These are phyloP conservation scores for Melampsora americana DNA, from an alignment of 1,284 basidiomycete genomes.

Conservation along the genomic window DNA sequence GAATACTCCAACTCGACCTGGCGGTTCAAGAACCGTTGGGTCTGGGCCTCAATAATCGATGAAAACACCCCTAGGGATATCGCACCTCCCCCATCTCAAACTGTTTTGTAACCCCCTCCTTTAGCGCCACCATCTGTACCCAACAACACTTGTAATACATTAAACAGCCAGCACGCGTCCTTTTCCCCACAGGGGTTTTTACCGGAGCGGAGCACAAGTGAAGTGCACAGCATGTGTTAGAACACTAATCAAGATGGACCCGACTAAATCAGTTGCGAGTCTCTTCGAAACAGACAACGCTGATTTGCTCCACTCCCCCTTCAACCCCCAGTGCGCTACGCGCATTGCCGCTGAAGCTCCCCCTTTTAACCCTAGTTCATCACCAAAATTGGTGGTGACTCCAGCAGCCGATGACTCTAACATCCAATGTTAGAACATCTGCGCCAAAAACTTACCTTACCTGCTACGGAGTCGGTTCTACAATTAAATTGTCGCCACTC, in stretches of 20 bases:
- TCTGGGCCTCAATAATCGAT: too few species aligned
- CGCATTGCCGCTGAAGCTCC: background rate
- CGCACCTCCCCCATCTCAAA: too few species aligned
- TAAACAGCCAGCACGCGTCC: too few species aligned
- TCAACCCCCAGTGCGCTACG: background rate
- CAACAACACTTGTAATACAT: too few species aligned
- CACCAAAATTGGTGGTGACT: background rate
- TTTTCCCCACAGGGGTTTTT: too few species aligned
- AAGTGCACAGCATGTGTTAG: background rate
- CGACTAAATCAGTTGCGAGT: background rate
- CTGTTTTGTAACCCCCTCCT: too few species aligned
- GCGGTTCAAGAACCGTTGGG: too few species aligned
- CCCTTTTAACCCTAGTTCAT: background rate
- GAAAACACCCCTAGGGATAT: too few species aligned
- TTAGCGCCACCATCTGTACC: too few species aligned
- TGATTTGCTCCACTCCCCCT: background rate
- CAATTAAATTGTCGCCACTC: conserved; percentile 5
- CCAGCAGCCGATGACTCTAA: background rate
- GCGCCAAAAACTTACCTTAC: background rate
- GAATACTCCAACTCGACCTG: too few species aligned
- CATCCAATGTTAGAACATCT: background rate
- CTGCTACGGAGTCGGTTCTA: background rate
- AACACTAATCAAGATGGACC: background rate
- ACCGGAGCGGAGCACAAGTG: background rate
- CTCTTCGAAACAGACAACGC: background rate